Base-by-base conservation (phyloP, 1,139 yeast genomes). In the Taphrina wiesneri region DNA sequence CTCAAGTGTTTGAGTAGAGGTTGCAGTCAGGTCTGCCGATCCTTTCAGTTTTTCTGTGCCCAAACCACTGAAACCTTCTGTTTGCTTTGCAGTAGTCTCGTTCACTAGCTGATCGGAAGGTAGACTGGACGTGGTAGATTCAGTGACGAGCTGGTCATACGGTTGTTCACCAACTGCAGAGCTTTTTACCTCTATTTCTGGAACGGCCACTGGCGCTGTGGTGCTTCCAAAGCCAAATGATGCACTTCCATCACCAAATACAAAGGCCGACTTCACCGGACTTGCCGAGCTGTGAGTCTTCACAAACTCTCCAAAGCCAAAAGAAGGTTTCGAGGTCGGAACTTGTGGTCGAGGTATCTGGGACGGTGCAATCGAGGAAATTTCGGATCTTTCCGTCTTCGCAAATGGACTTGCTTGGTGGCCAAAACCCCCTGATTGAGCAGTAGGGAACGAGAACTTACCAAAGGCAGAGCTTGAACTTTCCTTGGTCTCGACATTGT, bases 391-490 rank as follows among this genome's bases (percentile, higher is more conserved):
- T n/a, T 39, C 19, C 17, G 43, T 15, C 3, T 9, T 39, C n/a
- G 43, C n/a, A 39, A 7, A 15, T 9, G 49, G 6, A 3, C n/a
- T 23, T 4, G 49, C 28, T 21, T 7, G 28, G 2, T 26, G 21
- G 11, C 54, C 54, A 21, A 52, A 52, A 11, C 56, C 56, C 9
- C 56, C 56, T 6, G 19, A 23, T 21, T 52, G 30, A 9, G 56
- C 45, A n/a, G 45, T 11, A 11, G 56, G 56, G 34, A 52, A 52
- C 5, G 41, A 6, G 26, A 52, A 52, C 17, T 28, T 28, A 13
- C 54, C 54, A 15, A 49, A 49, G 13, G 43, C 43, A 21, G 9
- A 7, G 28, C 49, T 45, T 13, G 49, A 21, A 11, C 28, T 21
- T 15, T 19, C 43, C 6, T 13, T n/a, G 15, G 36, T 11, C n/a